Evolutionary conservation across 140 eudicot species (phyloP).

Genomic region (Bidens hawaiensis): DNA sequence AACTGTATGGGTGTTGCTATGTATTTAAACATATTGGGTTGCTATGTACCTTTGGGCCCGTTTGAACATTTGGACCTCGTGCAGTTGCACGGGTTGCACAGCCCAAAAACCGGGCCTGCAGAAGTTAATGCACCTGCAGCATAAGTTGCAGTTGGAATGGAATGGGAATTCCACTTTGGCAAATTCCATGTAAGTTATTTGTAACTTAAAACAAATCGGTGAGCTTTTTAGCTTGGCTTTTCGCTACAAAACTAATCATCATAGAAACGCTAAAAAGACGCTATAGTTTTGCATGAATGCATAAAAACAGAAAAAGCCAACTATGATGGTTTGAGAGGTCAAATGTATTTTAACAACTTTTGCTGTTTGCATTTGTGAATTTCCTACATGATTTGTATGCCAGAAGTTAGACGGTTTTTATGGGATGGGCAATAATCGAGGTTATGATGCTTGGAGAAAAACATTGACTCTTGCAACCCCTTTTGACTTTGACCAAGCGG

Average conservation of each 20-base stretch:
- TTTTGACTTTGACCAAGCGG: conserved; percentile 86
- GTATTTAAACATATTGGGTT: no score
- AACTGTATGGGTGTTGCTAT: no score
- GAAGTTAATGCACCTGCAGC: conserved; percentile 95
- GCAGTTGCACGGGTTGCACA: no score
- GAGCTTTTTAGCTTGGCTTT: no score
- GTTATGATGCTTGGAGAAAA: conserved; percentile 90
- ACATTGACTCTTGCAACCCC: conserved; percentile 77
- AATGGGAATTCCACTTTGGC: conserved; percentile 99
- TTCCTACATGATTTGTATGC: neutral
- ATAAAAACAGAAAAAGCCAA: neutral
- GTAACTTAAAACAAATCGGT: neutral
- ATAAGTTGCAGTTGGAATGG: conserved; percentile 96
- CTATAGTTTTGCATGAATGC: neutral
- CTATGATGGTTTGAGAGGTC: conserved; percentile 1
- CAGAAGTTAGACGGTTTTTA: conserved; percentile 91
- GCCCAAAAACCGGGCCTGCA: no score
- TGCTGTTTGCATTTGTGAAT: neutral
- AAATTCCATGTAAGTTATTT: conserved; percentile 49
- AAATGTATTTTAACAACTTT: neutral
- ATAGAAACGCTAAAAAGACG: neutral
- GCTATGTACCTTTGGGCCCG: no score
- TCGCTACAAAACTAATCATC: neutral
- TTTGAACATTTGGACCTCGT: no score
- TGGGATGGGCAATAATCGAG: conserved; percentile 88